phyloP scores from a whole-genome alignment of 495 filamentous ascomycete species.

The Trichoderma asperelloides region DNA sequence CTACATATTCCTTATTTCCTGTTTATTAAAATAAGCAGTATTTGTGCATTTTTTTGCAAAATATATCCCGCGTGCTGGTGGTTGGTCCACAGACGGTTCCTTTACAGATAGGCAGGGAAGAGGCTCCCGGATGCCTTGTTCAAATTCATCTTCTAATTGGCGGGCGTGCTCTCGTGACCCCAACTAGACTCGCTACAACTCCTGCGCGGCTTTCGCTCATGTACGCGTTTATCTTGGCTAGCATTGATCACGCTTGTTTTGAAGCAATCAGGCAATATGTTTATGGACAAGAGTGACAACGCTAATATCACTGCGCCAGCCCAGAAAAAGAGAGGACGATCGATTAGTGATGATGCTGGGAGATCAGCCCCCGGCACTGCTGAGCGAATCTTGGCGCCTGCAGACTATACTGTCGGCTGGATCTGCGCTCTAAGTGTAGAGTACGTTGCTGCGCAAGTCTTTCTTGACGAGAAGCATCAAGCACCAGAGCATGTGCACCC shows the following conservation, averaged over 20 bases:
- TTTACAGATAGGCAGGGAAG: not conserved
- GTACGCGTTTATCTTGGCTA: too few species aligned
- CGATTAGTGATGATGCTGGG: not conserved
- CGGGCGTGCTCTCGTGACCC: too few species aligned
- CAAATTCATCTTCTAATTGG: too few species aligned
- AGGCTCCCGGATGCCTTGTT: not conserved
- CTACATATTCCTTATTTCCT: too few species aligned
- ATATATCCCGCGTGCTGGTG: not conserved
- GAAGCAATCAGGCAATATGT: too few species aligned
- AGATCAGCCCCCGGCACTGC: not conserved
- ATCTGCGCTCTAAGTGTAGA: conserved; percentile 39
- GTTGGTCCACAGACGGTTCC: not conserved
- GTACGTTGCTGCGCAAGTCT: conserved; percentile 31
- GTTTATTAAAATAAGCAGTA: too few species aligned
- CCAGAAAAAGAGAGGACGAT: not conserved
- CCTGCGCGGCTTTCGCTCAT: too few species aligned
- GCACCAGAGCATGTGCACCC: conserved; percentile 3
- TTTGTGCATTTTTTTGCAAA: too few species aligned
- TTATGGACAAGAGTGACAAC: not conserved
- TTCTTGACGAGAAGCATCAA: conserved; percentile 40
- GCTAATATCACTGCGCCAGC: not conserved
- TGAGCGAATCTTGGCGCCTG: not conserved
- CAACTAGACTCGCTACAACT: too few species aligned
- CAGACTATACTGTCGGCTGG: conserved; percentile 41
- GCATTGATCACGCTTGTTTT: too few species aligned